Conservation (phyloP, 495 filamentous ascomycete species). For the Astrothelium subdiscretum region DNA sequence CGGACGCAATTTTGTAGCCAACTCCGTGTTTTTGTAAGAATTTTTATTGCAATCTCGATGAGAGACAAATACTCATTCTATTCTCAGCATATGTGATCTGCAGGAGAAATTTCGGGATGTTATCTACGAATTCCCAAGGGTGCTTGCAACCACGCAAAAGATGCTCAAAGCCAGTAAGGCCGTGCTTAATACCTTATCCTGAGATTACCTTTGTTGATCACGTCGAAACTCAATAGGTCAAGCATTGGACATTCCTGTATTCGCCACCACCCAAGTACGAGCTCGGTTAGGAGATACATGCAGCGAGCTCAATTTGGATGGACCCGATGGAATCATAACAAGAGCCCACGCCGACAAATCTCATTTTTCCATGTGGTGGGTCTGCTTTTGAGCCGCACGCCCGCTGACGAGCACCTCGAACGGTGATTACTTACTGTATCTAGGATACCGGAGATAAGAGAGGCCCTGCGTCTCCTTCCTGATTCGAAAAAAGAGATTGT, state of each 20-base stretch:
- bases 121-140: conserved; percentile 71
- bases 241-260: conserved; percentile 64
- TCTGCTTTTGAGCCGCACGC: conserved; percentile 11
- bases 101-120: conserved; percentile 82
- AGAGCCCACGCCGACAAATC: conserved; percentile 68
- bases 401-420: conserved; percentile 18
- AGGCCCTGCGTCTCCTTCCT: conserved; percentile 14
- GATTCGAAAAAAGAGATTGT: conserved; percentile 34
- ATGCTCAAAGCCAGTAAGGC: conserved; percentile 38
- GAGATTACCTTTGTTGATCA: neutral
- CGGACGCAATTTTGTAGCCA: conserved; percentile 10
- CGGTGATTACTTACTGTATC: conserved; percentile 34
- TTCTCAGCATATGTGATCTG: conserved; percentile 75
- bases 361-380: conserved; percentile 68
- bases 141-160: conserved; percentile 45
- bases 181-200: neutral
- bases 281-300: conserved; percentile 67
- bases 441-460: conserved; percentile 24
- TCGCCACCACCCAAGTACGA: conserved; percentile 73
- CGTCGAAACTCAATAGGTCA: conserved; percentile 27
- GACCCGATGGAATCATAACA: conserved; percentile 28
- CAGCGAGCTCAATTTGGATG: conserved; percentile 46
- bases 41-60: neutral
- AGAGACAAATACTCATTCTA: conserved; percentile 8
- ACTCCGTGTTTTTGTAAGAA: conserved; percentile 26